A percentile compares a stretch with the other conserved stretches of the same genome.
Conservation (phyloP, 177 flowering plant species). For the Vitis hybrid region DNA sequence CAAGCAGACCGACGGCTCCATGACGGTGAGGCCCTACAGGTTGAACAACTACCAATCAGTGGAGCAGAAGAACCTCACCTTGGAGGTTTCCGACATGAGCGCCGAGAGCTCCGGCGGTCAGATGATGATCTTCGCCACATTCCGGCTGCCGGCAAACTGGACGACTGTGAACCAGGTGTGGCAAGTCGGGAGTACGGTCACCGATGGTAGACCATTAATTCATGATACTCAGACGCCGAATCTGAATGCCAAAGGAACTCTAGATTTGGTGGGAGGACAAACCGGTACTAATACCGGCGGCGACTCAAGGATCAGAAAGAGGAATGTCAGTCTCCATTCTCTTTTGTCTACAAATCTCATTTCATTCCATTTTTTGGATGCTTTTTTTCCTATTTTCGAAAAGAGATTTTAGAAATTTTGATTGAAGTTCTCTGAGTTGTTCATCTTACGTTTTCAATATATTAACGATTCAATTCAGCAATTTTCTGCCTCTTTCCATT, state of each 20-base stretch:
- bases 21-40: constrained; percentile 18
- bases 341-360: neutral
- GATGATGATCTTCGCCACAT: constrained; percentile 35
- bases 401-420: neutral
- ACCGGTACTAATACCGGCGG: neutral
- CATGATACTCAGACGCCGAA: constrained; percentile 29
- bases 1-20: constrained; percentile 9
- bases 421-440: neutral
- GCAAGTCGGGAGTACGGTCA: constrained; percentile 44
- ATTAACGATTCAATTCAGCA: too few relatives aligned
- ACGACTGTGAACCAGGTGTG: constrained; percentile 42
- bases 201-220: constrained; percentile 11
- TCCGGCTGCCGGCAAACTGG: constrained; percentile 28
- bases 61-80: constrained; percentile 17
- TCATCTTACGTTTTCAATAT: too few relatives aligned
- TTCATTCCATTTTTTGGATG: neutral
- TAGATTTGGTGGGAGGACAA: constrained; percentile 21
- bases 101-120: constrained; percentile 31
- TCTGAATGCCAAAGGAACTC: constrained; percentile 25
- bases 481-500: too few relatives aligned
- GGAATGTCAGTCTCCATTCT: constrained; percentile 17
- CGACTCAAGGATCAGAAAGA: constrained; percentile 16
- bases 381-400: neutral
- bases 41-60: constrained; percentile 21
- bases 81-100: constrained; percentile 29